Evolutionary conservation across 805 yeast genomes (phyloP).

Genomic region (Grigorovia yakushimaensis): DNA sequence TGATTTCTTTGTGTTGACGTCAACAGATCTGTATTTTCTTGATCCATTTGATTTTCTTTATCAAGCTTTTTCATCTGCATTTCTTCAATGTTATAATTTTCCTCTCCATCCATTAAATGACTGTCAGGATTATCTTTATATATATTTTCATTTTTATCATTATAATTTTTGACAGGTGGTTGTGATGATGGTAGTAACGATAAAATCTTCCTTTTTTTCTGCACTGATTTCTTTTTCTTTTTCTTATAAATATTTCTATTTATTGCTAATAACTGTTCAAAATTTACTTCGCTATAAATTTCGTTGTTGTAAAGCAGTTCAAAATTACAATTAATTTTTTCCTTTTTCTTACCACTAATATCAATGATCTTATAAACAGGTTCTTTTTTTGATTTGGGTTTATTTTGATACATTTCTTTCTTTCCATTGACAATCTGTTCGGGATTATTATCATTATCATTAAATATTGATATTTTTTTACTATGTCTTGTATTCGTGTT

Average conservation of each 20-base stretch:
- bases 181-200: conserved; percentile 2
- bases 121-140: neutral
- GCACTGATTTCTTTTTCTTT: neutral
- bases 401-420: conserved; percentile 14
- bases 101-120: too few relatives aligned
- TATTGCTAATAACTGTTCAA: conserved; percentile 55
- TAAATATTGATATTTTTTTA: conserved; percentile 32
- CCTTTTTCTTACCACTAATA: conserved; percentile 50
- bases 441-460: conserved; percentile 19
- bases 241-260: conserved; percentile 28
- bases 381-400: neutral
- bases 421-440: neutral
- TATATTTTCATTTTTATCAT: neutral
- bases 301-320: conserved; percentile 41
- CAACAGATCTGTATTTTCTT: too few relatives aligned
- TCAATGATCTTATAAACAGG: conserved; percentile 42
- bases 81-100: too few relatives aligned
- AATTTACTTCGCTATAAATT: conserved; percentile 43
- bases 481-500: too few relatives aligned
- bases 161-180: conserved; percentile 1
- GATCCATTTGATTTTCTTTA: neutral
- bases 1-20: neutral
- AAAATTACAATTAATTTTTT: conserved; percentile 50
- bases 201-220: conserved; percentile 2
- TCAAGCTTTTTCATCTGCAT: too few relatives aligned